A percentile compares a stretch with the other conserved stretches of the same genome.
These are phyloP conservation scores for Nitzschia sp. DNA, from an alignment of 108 stramenopile species.

Conservation along the genomic window DNA sequence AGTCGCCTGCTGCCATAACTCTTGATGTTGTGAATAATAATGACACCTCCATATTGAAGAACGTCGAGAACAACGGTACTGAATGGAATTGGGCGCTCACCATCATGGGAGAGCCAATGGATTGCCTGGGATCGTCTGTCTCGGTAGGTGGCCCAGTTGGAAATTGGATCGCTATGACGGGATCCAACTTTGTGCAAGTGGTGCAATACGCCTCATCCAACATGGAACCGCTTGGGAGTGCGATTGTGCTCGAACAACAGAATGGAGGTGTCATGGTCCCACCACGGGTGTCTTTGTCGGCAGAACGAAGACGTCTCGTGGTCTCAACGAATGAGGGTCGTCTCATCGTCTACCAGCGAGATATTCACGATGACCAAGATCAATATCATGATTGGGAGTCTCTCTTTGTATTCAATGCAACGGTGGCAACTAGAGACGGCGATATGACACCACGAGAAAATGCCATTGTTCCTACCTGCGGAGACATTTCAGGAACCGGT, in stretches of 20 bases:
- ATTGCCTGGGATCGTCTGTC: neutral
- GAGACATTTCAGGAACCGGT: neutral
- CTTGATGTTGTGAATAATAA: neutral
- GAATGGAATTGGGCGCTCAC: neutral
- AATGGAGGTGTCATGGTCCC: neutral
- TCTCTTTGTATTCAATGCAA: neutral
- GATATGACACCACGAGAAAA: neutral
- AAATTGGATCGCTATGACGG: neutral
- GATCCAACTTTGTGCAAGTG: neutral
- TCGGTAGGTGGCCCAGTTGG: conserved; percentile 2
- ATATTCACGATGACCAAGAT: neutral
- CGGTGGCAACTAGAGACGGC: neutral
- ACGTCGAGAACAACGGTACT: neutral
- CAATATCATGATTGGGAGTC: neutral
- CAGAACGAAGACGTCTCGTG: neutral
- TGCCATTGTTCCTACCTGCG: neutral
- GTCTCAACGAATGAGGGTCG: neutral
- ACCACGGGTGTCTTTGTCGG: neutral
- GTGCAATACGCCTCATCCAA: neutral
- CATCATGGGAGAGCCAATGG: neutral
- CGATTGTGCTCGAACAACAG: neutral
- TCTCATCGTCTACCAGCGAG: neutral
- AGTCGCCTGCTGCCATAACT: neutral
- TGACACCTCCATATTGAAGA: neutral
- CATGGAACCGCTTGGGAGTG: neutral